Evolutionary conservation across 1,284 basidiomycete species (phyloP), one percentile per base, ranked within the genome.

Genomic region (Volvariella volvacea): DNA sequence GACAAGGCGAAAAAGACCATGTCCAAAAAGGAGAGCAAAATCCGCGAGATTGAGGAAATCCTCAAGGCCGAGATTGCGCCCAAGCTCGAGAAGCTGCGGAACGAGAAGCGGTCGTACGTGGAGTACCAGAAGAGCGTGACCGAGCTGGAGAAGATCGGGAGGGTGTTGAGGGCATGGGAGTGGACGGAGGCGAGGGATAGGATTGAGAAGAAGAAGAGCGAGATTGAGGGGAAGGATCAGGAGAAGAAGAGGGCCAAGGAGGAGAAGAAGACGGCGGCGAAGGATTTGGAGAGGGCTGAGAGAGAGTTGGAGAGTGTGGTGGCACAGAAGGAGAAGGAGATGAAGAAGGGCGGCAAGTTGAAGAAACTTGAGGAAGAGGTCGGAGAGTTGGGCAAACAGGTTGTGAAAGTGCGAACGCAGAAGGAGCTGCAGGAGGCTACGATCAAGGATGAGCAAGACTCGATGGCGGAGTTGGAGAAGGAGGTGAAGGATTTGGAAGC

Each of bases 1-100:
- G 93, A 97, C 58, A 98, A 97, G 63, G 95, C 96, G 6, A 81
- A 88, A 61, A 94, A 92, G 66, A 97, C 92, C 0, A 99, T 99
- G 84, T 75, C 80, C 22, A 98, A 97, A 74, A 99, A 99, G 70
- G 92, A 99, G 55, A 97, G 94, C 65, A 88, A 90, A 55, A 89
- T 99, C 17, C 85, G 91, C 50, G 94, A 98, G 63, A 88, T 98
- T 57, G 82, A 77, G 16, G 72, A 78, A 1, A 72, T 90, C 14
- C 76, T 98, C 17, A 66, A 71, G 1, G 93, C 98, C 61, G 96
- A 99, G 64, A 97, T 99, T 59, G 87, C 83, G 0, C 95, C 95
- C 0, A 98, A 97, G 62, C 74, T 99, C 37, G 88, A 97, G 59
- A 92, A 86, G 54, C 80, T 98, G 1, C 80, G 95, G 4, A 75